A percentile compares a stretch with the other conserved stretches of the same genome.
Evolutionary conservation across 371 early-diverging fungal species (phyloP).

Genomic region (Syncephalastrum racemosum): DNA sequence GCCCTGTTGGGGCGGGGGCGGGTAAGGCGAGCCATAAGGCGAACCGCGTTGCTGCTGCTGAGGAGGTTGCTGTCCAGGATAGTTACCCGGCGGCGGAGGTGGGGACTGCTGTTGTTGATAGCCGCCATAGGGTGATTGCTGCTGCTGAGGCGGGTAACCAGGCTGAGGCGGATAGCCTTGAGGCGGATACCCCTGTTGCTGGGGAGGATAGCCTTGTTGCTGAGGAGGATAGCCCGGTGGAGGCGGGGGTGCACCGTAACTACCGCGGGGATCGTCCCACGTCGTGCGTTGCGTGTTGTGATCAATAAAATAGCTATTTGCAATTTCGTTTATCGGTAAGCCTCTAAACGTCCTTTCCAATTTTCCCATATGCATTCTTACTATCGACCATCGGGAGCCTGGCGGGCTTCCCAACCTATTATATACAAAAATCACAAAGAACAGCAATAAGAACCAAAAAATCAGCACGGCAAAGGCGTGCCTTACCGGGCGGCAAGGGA

Average conservation of each 20-base stretch:
- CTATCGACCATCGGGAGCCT: constrained; percentile 42
- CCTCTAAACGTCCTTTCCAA: not conserved
- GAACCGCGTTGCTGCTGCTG: constrained; percentile 13
- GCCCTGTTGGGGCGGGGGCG: constrained; percentile 9
- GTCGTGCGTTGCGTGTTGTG: constrained; percentile 55
- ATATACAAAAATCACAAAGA: constrained; percentile 1
- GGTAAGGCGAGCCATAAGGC: constrained; percentile 5
- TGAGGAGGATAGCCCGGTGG: constrained; percentile 21
- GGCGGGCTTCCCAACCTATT: constrained; percentile 50
- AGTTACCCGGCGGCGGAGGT: constrained; percentile 11
- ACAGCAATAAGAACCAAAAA: not conserved
- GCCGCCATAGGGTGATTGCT: constrained; percentile 14
- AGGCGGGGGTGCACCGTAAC: constrained; percentile 12
- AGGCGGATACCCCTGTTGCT: not conserved
- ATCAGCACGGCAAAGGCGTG: not conserved
- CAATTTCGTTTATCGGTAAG: constrained; percentile 1
- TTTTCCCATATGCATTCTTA: constrained; percentile 14
- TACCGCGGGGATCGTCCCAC: constrained; percentile 60
- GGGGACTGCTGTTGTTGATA: constrained; percentile 2
- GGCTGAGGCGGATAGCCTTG: constrained; percentile 5
- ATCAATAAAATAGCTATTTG: constrained; percentile 55
- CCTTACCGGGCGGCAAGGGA: constrained; percentile 39
- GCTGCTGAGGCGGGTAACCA: constrained; percentile 11
- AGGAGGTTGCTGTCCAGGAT: constrained; percentile 7
- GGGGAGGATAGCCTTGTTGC: constrained; percentile 1